Base-by-base conservation (phyloP, 2,329 filamentous ascomycete genomes). In the Alternaria arbusti region DNA sequence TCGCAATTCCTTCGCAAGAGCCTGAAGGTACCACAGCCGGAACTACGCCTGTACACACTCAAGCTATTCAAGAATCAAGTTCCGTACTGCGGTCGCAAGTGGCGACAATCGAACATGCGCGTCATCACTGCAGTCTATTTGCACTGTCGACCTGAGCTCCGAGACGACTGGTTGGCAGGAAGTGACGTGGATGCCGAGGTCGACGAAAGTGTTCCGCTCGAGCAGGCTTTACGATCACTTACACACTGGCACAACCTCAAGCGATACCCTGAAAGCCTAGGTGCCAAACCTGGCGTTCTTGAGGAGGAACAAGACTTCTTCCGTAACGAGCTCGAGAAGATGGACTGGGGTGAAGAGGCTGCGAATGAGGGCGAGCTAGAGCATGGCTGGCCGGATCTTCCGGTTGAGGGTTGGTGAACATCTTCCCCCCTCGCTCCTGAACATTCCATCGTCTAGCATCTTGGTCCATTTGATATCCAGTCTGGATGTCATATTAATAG, bases 1-100 rank as follows among this genome's bases (percentile, higher is more conserved):
- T 94, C 91, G 61, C 93, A 93, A 63, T 97, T 97, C 72, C 87
- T 99, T 25, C 91, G 94, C 72, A 97, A 97, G 80, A 90, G 92
- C 6, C 88, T 99, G 15, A 95, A 96, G 71, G 91, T 97, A 22
- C 95, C 95, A 0, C 93, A 99, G 74, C 90, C 90, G 2, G 88
- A 93, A 74, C 86, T 99, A 44, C 90, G 96, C 6, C 89, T 97
- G 46, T 98, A 98, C 83, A 97, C 96, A 0, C 88, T 99, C 71
- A 99, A 99, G 82, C 87, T 99, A 0, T 98, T 98, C 89, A 99
- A 99, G 81, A 96, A 94, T 64, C 96, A 99, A 80, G 96, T 99
- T 5, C 96, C 96, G 1, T 99, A 97, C 84, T 98, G 95, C 80
- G 95, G 96, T 22, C 90, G 96, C 46, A 99, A 99, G 83, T 99